Base-by-base conservation (phyloP, 495 filamentous ascomycete species). In the Massariosphaeria phaeospora region DNA sequence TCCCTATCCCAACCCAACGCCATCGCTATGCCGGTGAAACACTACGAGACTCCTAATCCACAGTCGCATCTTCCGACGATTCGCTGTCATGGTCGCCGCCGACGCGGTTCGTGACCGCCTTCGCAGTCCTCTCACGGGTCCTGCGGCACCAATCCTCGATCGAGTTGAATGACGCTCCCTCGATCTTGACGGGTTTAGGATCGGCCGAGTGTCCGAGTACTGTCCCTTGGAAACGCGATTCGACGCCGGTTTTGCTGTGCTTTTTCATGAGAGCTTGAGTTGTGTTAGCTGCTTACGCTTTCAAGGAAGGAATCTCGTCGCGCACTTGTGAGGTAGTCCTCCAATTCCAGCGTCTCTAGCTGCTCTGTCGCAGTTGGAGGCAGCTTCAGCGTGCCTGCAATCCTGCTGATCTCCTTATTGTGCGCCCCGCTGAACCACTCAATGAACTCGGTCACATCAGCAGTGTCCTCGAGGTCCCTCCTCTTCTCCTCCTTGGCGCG, bases 211-310 rank as follows among this genome's bases (percentile, higher is more conserved):
- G 82, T 2, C 90, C 90, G 10, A 96, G 69, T 0, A 89, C 75
- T 3, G 90, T 94, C 2, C 88, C 88, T 27, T 82, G 76, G 67
- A 84, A 95, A 56, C 89, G 79, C 9, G 84, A 81, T 56, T 91
- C 87, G 57, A 93, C 88, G 27, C 83, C 83, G 3, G 81, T 86
- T 63, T 90, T 91, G 68, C 80, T 87, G 67, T 91, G 85, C 53
- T 89, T 91, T 65, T 87, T 86, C 68, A 90, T 93, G 51, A 95
- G 72, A 15, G 50, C 69, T 67, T 34, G 2, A 21, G 23, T 6
- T 3, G 18, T 42, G 30, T 57, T 53, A 59, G 53, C 38, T 40
- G 8, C 18, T 3, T 3, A 36, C 15, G n/a, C 8, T 11, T 11
- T 36, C 35, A 23, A 41, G 42, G 15, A 44, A 6, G 26, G 21